These are phyloP conservation scores for Diaporthe ampelina DNA, from an alignment of 2,329 filamentous ascomycete genomes.

Conservation along the genomic window DNA sequence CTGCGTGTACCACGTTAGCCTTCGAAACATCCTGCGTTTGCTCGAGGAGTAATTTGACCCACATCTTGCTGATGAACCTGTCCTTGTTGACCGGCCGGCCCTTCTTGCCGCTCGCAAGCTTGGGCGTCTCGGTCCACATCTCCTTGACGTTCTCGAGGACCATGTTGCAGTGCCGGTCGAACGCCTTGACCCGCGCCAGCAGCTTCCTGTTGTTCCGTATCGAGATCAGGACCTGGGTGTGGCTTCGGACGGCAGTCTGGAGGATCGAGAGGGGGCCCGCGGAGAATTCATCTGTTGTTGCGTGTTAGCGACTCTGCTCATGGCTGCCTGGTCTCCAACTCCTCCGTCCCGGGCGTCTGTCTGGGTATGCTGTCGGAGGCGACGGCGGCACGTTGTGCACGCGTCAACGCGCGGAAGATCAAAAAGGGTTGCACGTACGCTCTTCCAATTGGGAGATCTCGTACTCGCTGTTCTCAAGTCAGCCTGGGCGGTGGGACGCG, in stretches of 20 bases:
- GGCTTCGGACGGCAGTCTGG: slow-evolving; percentile 94
- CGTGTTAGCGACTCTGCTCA: slow-evolving; percentile 36
- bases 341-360: background rate
- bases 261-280: slow-evolving; percentile 83
- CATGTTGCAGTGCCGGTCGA: slow-evolving; percentile 99
- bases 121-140: slow-evolving; percentile 98
- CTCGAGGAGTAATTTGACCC: slow-evolving; percentile 55
- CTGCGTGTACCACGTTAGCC: slow-evolving; percentile 56
- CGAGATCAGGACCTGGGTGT: slow-evolving; percentile 96
- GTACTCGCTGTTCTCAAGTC: slow-evolving; percentile 77
- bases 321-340: background rate
- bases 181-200: slow-evolving; percentile 96
- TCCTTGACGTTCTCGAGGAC: slow-evolving; percentile 97
- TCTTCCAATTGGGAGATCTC: slow-evolving; percentile 79
- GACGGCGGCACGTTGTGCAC: background rate
- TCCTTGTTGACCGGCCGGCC: slow-evolving; percentile 96
- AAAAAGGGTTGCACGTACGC: slow-evolving; percentile 28
- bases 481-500: slow-evolving; percentile 15
- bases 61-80: slow-evolving; percentile 98
- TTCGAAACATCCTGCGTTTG: too few relatives aligned
- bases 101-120: slow-evolving; percentile 86
- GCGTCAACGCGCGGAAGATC: background rate
- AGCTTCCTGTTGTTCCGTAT: slow-evolving; percentile 99
- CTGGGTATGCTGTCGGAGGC: too few relatives aligned
- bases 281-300: slow-evolving; percentile 66